Percentiles rank a stretch among this genome's conserved stretches.
phyloP scores from a whole-genome alignment of 2,329 filamentous ascomycete species.

The Colletotrichum eleusines region DNA sequence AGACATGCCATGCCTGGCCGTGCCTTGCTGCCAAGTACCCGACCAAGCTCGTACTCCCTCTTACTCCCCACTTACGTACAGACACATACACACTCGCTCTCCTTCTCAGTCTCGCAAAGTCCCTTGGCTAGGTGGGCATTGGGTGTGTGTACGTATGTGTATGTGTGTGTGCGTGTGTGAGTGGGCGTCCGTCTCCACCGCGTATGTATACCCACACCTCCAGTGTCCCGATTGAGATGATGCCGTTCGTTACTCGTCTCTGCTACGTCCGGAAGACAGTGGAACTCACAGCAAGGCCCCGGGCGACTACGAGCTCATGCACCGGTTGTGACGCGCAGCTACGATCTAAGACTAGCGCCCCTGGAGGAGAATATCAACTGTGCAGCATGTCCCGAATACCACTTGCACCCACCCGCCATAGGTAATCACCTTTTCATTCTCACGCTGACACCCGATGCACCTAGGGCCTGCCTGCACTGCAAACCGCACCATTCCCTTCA shows the following conservation, averaged over 20 bases:
- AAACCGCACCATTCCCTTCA: conserved; percentile 18
- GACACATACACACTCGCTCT: neutral
- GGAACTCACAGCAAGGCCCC: conserved; percentile 32
- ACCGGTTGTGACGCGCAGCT: conserved; percentile 40
- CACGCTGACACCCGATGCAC: conserved; percentile 1
- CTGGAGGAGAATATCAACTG: conserved; percentile 38
- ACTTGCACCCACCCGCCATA: conserved; percentile 16
- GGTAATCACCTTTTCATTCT: conserved; percentile 2
- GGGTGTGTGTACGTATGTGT: neutral
- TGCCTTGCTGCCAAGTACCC: neutral
- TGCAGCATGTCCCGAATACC: conserved; percentile 41
- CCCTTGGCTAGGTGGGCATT: neutral
- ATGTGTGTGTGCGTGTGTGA: neutral
- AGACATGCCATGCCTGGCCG: neutral
- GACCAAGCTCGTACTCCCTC: neutral
- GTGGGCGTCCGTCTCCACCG: conserved; percentile 12
- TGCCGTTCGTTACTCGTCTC: conserved; percentile 35
- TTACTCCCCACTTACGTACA: neutral
- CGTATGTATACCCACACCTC: conserved; percentile 23
- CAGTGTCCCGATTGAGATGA: conserved; percentile 17
- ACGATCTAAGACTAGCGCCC: conserved; percentile 39
- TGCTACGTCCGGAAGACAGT: conserved; percentile 41
- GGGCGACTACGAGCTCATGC: conserved; percentile 29
- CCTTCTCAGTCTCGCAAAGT: neutral
- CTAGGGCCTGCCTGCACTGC: neutral